Base-by-base conservation (phyloP, 805 yeast species). In the Zygosaccharomyces pseudorouxii region DNA sequence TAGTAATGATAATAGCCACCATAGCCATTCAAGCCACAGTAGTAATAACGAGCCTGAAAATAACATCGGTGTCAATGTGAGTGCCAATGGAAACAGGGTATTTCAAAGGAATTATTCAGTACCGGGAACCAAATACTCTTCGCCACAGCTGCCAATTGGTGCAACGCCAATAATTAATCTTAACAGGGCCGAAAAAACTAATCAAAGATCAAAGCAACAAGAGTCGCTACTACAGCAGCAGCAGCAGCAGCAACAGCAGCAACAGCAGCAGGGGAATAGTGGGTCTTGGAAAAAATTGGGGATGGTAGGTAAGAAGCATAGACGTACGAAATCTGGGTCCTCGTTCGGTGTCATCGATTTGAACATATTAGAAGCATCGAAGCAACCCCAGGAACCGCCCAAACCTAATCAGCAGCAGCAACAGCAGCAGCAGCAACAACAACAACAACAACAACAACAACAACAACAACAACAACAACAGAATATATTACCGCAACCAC, bases 281-380 rank as follows among this genome's bases (percentile, higher is more conserved):
- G 43, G 43, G 6, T n/a, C 33, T 14, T 25, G 33, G 35, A 39
- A 41, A 19, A 41, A 41, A 18, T 11, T 33, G 14, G 39, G 46
- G 8, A 47, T 55, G 54, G 49, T 47, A 2, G 45, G 44, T 4
- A 55, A 53, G 46, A 60, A 53, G 42, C 67, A 63, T 37, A 57
- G 62, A 49, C 53, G 66, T 23, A 54, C 66, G 7, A 57, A 53
- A 38, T 62, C 67, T 0, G 59, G 59, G 4, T 50, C 58, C 0
- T 55, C 60, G 11, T 64, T 63, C 42, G 65, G 68, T 6, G 65
- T 63, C 9, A 62, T 65, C 16, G 67, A 65, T 46, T 49, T 65
- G 14, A 64, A 58, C 39, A 55, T 57, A 22, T 50, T 56, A 12
- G 61, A 61, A 11, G 55, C 59, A 16, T 45, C 49, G 7, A 56